Evolutionary conservation across 805 yeast genomes (phyloP).

Genomic region (Metschnikowia borealis): DNA sequence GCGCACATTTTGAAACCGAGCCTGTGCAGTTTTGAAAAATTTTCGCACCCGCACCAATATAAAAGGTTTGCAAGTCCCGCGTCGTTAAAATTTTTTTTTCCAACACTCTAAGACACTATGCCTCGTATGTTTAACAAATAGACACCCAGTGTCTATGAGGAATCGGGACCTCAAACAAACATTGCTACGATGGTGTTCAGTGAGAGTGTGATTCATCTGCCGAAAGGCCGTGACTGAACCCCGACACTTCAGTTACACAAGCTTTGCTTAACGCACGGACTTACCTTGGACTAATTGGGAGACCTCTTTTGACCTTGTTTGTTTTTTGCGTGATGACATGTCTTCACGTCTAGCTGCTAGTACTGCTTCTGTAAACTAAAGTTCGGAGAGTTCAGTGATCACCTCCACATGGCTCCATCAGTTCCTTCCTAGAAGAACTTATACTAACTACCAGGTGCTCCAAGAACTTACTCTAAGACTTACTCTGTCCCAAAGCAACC

Average conservation of each 20-base stretch:
- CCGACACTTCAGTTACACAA: conserved; percentile 79
- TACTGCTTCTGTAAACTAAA: conserved; percentile 2
- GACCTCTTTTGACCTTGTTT: background rate
- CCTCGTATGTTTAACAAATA: conserved; percentile 51
- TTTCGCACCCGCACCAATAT: conserved; percentile 6
- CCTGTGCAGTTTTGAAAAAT: conserved; percentile 6
- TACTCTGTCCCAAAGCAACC: conserved; percentile 99
- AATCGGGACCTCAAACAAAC: conserved; percentile 62
- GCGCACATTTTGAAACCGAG: conserved; percentile 4
- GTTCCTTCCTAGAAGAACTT: background rate
- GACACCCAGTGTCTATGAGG: conserved; percentile 38
- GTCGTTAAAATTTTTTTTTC: background rate
- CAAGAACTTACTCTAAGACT: conserved; percentile 99
- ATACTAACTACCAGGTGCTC: conserved; percentile 69
- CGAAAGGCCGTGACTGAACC: conserved; percentile 59
- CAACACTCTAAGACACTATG: conserved; percentile 42
- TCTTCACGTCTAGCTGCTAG: background rate
- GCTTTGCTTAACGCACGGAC: conserved; percentile 6
- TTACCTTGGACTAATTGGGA: background rate
- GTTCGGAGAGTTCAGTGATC: background rate
- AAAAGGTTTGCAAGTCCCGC: conserved; percentile 4
- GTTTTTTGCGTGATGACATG: background rate
- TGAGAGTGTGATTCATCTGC: conserved; percentile 12
- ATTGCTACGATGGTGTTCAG: conserved; percentile 8
- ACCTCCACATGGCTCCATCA: background rate